Base-by-base conservation (phyloP, 345 rosid species). In the Boechera divaricarpa region DNA sequence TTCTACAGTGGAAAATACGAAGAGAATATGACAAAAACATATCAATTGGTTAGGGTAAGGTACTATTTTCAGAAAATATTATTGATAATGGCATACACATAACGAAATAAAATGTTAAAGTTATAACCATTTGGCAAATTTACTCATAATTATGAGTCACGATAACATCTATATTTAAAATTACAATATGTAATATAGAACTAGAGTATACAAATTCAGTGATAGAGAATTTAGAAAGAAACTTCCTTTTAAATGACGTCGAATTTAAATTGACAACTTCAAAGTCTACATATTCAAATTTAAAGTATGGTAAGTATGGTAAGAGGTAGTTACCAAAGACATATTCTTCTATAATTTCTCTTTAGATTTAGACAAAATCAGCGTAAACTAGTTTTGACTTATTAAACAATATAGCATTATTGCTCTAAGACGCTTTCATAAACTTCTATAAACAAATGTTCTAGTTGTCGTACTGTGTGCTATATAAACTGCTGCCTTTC, bases 301-400 rank as follows among this genome's bases (percentile, higher is more conserved):
- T 61, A 28, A 62, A 39, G 7, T 62, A 39, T 38, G 67, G 67
- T 41, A 62, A 39, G 7, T 62, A 39, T 38, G 67, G 67, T 41
- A 3, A 62, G 18, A 8, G 32, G 32, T 36, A 18, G 4, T 60
- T 60, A 38, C 29, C 65, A 38, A 60, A 15, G 62, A 57, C 41
- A 32, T 32, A 32, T 57, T 57, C 62, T 2, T 57, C 18, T 7
- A 13, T 7, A 13, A 2, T 12, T 13, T 29, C 13, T 21, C 56
- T 51, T 56, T 12, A 7, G 16, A 45, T 45, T 45, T 5, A 15
- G 51, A 28, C 16, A 26, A 54, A 28, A 26, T 54, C 59, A 26
- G 59, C 42, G 9, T 2, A 54, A 54, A 12, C 59, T 28, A 26
- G 5, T 21, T 54, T 45, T 59, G 44, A 59, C 44, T 59, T 59